Conservation (phyloP, 2,329 filamentous ascomycete species). For the Xylaria polymorpha region DNA sequence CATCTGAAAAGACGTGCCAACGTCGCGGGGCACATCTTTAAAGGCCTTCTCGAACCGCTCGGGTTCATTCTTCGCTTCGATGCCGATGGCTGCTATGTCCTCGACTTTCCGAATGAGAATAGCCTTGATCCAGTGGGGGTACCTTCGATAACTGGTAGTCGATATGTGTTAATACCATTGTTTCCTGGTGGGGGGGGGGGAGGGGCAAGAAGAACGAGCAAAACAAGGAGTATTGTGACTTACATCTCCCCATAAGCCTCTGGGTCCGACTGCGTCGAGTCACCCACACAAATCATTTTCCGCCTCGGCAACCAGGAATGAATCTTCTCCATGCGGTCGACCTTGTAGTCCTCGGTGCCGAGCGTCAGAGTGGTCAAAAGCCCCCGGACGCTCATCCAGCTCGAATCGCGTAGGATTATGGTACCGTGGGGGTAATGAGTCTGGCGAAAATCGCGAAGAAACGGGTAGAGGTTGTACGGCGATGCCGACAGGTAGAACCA, state of each 20-base stretch:
- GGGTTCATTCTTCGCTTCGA: constrained; percentile 78
- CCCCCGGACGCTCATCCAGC: constrained; percentile 85
- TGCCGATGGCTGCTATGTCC: constrained; percentile 75
- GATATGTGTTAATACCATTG: background rate
- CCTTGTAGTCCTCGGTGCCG: constrained; percentile 88
- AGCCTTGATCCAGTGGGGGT: constrained; percentile 80
- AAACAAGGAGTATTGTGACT: constrained; percentile 43
- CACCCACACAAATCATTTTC: constrained; percentile 86
- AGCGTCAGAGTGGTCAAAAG: constrained; percentile 82
- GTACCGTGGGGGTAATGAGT: constrained; percentile 80
- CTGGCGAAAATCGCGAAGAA: constrained; percentile 80
- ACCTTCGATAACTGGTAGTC: constrained; percentile 65
- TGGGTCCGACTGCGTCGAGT: constrained; percentile 91
- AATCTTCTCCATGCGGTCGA: constrained; percentile 81
- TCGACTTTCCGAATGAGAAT: constrained; percentile 89
- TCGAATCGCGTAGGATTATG: constrained; percentile 84
- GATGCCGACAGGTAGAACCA: constrained; percentile 96
- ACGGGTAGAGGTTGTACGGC: constrained; percentile 93
- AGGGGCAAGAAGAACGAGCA: background rate
- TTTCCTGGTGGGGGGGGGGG: background rate
- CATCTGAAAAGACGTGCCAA: constrained; percentile 89
- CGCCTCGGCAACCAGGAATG: constrained; percentile 81
- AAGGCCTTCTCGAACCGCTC: constrained; percentile 88
- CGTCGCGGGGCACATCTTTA: constrained; percentile 72
- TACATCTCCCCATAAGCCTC: constrained; percentile 88